Conservation (phyloP, 495 filamentous ascomycete species). For the Astrothelium macrocarpum region DNA sequence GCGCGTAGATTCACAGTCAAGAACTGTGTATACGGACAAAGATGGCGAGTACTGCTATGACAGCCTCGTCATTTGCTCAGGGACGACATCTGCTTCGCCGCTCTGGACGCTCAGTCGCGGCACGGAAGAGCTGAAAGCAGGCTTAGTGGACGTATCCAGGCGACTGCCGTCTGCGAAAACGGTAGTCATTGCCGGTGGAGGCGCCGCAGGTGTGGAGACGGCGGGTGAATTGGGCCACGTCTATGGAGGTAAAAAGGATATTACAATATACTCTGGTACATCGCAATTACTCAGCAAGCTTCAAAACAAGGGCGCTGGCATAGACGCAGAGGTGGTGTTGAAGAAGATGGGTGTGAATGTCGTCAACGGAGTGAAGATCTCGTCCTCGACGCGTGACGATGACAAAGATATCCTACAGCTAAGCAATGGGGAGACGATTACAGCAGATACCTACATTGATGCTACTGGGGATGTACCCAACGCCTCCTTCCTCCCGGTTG, state of each 20-base stretch:
- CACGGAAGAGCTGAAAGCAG: conserved; percentile 14
- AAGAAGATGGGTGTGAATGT: conserved; percentile 37
- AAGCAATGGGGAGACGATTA: conserved; percentile 31
- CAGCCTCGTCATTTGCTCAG: conserved; percentile 35
- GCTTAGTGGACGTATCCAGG: conserved; percentile 19
- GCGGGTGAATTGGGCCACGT: conserved; percentile 40
- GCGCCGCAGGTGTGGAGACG: conserved; percentile 53
- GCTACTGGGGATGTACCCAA: conserved; percentile 41
- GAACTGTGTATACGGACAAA: conserved; percentile 19
- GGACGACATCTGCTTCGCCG: conserved; percentile 21
- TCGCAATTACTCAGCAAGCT: conserved; percentile 40
- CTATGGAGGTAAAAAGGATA: conserved; percentile 31
- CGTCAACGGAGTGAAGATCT: conserved; percentile 32
- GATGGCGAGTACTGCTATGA: conserved; percentile 29
- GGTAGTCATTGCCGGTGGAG: conserved; percentile 50
- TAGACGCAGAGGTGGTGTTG: conserved; percentile 35
- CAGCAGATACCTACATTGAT: conserved; percentile 42
- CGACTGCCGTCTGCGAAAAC: conserved; percentile 28
- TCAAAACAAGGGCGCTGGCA: conserved; percentile 26
- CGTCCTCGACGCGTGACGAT: conserved; percentile 9
- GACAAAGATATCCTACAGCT: conserved; percentile 26
- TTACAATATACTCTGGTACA: conserved; percentile 36
- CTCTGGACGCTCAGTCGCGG: conserved; percentile 25
- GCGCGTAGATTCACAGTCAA: conserved; percentile 25
- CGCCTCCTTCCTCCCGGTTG: conserved; percentile 32